phyloP scores from a whole-genome alignment of 345 rosid species.

The Ceriops zippeliana region DNA sequence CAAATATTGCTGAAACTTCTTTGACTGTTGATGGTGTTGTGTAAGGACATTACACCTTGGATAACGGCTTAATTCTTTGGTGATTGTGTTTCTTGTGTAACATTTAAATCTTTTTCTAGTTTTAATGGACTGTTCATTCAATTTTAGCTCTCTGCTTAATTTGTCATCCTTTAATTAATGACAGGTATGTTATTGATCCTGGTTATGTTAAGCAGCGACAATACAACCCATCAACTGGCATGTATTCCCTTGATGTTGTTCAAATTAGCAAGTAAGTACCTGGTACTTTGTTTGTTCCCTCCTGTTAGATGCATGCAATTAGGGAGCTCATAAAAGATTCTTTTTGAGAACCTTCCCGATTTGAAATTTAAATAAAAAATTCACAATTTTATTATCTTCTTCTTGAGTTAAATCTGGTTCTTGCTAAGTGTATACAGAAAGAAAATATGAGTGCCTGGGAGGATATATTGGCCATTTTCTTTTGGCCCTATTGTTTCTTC shows the following conservation, averaged over 20 bases:
- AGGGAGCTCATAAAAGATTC: not conserved
- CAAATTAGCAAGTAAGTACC: slow-evolving; percentile 91
- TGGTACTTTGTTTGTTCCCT: not conserved
- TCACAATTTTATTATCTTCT: too few species aligned
- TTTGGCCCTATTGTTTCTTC: too few species aligned
- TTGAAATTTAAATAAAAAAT: too few species aligned
- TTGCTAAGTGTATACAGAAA: not conserved
- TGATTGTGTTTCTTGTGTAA: slow-evolving; percentile 13
- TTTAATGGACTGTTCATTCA: not conserved
- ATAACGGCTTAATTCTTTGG: slow-evolving; percentile 15
- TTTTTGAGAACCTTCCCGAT: too few species aligned
- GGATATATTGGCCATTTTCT: too few species aligned
- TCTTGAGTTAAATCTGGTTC: not conserved
- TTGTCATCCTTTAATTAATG: slow-evolving; percentile 14
- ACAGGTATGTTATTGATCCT: slow-evolving; percentile 90
- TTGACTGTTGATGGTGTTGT: slow-evolving; percentile 97
- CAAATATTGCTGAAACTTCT: slow-evolving; percentile 98
- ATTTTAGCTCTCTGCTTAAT: not conserved
- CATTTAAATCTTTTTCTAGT: not conserved
- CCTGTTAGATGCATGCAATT: not conserved
- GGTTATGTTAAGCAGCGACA: slow-evolving; percentile 96
- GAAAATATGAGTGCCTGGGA: too few species aligned
- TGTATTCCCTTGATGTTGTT: slow-evolving; percentile 95
- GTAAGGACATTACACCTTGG: slow-evolving; percentile 58
- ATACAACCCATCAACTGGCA: slow-evolving; percentile 88